These are phyloP conservation scores for Cucurbitaria berberidis DNA, from an alignment of 2,329 filamentous ascomycete species.

Conservation along the genomic window DNA sequence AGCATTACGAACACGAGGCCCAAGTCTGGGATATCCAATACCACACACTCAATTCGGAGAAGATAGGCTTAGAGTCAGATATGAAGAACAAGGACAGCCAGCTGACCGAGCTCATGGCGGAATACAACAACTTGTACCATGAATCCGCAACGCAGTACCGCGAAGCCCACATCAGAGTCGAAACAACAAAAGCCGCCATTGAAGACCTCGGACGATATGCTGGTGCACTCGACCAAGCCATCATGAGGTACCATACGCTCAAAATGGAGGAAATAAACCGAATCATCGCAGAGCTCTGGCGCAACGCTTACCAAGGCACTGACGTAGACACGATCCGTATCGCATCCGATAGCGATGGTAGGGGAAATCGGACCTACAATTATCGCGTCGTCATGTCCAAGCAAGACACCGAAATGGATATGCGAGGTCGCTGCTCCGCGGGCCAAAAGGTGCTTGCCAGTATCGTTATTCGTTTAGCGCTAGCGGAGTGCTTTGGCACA, in stretches of 20 bases:
- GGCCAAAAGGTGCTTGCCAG: constrained; percentile 95
- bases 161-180: constrained; percentile 85
- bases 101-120: constrained; percentile 71
- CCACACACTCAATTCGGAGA: constrained; percentile 73
- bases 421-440: constrained; percentile 95
- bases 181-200: constrained; percentile 89
- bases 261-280: constrained; percentile 99
- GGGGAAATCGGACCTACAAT: constrained; percentile 85
- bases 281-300: constrained; percentile 96
- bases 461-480: constrained; percentile 95
- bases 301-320: constrained; percentile 93
- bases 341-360: constrained; percentile 83
- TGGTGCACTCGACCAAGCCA: constrained; percentile 87
- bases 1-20: constrained; percentile 74
- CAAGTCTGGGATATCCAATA: constrained; percentile 69
- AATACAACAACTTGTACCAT: constrained; percentile 88
- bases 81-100: constrained; percentile 87
- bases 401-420: constrained; percentile 97
- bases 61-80: constrained; percentile 74
- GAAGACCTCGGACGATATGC: constrained; percentile 86
- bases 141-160: constrained; percentile 81
- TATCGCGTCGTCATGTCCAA: constrained; percentile 98
- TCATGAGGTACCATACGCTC: constrained; percentile 93
- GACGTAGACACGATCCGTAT: constrained; percentile 98
- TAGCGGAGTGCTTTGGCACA: constrained; percentile 94